Evolutionary conservation across 371 early-diverging fungal species (phyloP), one percentile per base, ranked within the genome.

Genomic region (Rhizopus delemar): DNA sequence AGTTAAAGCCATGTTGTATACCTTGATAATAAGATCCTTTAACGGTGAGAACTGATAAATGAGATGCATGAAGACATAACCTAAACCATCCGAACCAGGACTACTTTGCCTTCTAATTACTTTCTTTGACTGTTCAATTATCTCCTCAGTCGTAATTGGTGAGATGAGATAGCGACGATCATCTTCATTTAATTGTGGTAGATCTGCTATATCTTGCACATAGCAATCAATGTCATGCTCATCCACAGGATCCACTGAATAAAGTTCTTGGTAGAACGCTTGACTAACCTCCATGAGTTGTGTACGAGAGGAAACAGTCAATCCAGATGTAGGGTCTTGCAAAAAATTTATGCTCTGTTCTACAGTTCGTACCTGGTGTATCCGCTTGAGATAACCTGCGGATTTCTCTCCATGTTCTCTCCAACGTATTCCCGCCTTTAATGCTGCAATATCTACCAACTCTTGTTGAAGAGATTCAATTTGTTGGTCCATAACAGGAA

Each of bases 1-100:
- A 0, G 1, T 4, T 0, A 71, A 46, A 1, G 78, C 74, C 0
- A 59, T 50, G 13, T 66, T 65, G 9, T 62, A 61, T 0, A 79
- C 62, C 28, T 53, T 0, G 5, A 22, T 0, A 51, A 46, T 8
- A 35, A 65, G 2, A 29, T 13, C 0, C 7, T 58, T 12, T 46
- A 53, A 1, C 22, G 33, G 0, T 13, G 38, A 32, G 1, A 22
- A 5, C 1, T 59, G 46, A 4, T 52, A 31, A 2, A 62, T 43
- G 0, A 6, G 4, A 36, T 56, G 8, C 35, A 58, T 56, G 36
- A 61, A 22, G 16, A 56, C 59, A 36, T 60, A 69, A 33, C 64
- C 61, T 29, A 69, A 29, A 6, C 69, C 64, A 45, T 64, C 62
- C 5, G 38, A 5, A 5, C 63, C 63, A 13, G 63, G 63, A 8